A percentile compares a stretch with the other conserved stretches of the same genome.
Conservation (phyloP, 371 early-diverging fungal species). For the Lichtheimia ornata region DNA sequence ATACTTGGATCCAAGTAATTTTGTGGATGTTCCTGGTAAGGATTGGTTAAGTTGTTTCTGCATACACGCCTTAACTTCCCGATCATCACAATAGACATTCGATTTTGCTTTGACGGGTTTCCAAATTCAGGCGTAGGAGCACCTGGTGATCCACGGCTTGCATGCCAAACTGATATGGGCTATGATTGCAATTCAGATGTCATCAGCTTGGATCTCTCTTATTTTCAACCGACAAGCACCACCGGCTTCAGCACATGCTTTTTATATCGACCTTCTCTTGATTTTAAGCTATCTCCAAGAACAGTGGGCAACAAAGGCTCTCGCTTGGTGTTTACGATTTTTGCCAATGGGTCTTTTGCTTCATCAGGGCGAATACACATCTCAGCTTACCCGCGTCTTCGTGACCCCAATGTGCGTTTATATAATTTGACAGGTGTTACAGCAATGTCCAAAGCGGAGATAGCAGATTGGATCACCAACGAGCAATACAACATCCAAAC, state of each 20-base stretch:
- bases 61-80: not conserved
- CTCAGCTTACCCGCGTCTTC: conserved; percentile 38
- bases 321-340: conserved; percentile 38
- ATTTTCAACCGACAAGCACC: too few relatives aligned
- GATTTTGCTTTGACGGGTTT: conserved; percentile 55
- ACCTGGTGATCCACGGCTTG: conserved; percentile 31
- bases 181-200: conserved; percentile 26
- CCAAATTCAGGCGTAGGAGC: conserved; percentile 14
- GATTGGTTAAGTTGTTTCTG: too few relatives aligned
- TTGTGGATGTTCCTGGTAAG: not conserved
- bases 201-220: not conserved
- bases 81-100: conserved; percentile 27
- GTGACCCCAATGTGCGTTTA: conserved; percentile 44
- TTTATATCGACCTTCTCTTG: conserved; percentile 34
- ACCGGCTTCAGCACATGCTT: conserved; percentile 29
- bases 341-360: conserved; percentile 34
- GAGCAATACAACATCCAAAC: conserved; percentile 47
- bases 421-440: conserved; percentile 23
- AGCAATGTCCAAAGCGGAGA: conserved; percentile 23
- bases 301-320: conserved; percentile 47
- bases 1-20: not conserved
- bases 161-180: conserved; percentile 44
- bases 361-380: conserved; percentile 43
- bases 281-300: conserved; percentile 35
- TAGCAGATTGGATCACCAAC: conserved; percentile 36